Percentiles rank a stretch among this genome's conserved stretches.
Evolutionary conservation across 2,329 filamentous ascomycete genomes (phyloP).

Genomic region (Tolypocladium pustulatum): DNA sequence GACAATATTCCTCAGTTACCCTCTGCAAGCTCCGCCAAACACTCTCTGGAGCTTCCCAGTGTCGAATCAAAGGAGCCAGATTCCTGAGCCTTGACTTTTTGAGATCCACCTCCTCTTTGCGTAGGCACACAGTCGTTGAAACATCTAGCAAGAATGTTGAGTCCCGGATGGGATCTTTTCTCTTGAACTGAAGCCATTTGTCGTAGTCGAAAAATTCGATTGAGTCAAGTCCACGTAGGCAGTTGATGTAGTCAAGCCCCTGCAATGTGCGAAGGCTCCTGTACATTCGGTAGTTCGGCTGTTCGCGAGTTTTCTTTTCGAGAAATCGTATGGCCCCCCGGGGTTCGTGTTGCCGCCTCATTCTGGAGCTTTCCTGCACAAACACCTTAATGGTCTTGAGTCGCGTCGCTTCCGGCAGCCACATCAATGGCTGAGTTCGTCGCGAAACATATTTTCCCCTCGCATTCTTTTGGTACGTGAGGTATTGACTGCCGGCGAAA

Average conservation of each 20-base stretch:
- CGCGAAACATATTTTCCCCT: constrained; percentile 18
- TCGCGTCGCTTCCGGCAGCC: constrained; percentile 23
- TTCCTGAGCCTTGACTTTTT: constrained; percentile 9
- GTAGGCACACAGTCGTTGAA: constrained; percentile 10
- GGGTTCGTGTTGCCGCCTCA: constrained; percentile 27
- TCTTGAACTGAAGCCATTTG: constrained; percentile 5
- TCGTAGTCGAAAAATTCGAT: constrained; percentile 34
- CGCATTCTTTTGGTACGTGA: constrained; percentile 10
- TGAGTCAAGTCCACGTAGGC: constrained; percentile 31
- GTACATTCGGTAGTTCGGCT: constrained; percentile 27
- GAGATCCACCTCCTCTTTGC: constrained; percentile 5
- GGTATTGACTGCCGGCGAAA: constrained; percentile 9
- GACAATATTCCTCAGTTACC: background rate
- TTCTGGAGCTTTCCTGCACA: constrained; percentile 26
- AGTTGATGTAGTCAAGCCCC: constrained; percentile 31
- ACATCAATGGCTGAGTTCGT: constrained; percentile 24
- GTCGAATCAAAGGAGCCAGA: constrained; percentile 9
- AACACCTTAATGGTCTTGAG: constrained; percentile 30
- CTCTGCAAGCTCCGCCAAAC: constrained; percentile 4
- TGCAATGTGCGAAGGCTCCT: constrained; percentile 30
- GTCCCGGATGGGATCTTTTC: constrained; percentile 14
- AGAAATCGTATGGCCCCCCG: constrained; percentile 11
- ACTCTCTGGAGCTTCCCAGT: constrained; percentile 1
- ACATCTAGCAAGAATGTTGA: constrained; percentile 17
- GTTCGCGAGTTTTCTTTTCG: constrained; percentile 17